Evolutionary conservation across 2,329 filamentous ascomycete species (phyloP).

Genomic region (Fusarium denticulatum): DNA sequence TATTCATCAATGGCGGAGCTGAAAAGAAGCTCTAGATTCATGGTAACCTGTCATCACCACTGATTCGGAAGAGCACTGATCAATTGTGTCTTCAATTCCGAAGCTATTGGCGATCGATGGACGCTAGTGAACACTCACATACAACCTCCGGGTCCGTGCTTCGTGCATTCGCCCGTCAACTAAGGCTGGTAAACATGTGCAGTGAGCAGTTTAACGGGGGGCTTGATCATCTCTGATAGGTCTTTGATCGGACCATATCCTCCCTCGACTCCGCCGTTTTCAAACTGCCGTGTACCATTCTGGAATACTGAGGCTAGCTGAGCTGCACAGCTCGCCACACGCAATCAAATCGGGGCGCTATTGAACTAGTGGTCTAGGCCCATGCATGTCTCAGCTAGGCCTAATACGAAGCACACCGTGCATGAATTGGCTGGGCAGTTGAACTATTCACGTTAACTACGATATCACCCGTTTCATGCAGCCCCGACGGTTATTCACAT

Average conservation of each 20-base stretch:
- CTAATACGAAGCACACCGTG: neutral
- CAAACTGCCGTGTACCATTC: accelerated
- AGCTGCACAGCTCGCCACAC: neutral
- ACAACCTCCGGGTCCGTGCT: neutral
- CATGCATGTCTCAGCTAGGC: neutral
- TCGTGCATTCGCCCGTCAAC: neutral
- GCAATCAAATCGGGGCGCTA: neutral
- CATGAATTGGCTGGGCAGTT: neutral
- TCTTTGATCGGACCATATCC: accelerated
- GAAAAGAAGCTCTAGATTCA: neutral
- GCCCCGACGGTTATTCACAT: neutral
- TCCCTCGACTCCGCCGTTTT: neutral
- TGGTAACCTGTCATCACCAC: neutral
- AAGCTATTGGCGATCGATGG: neutral
- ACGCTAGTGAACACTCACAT: neutral
- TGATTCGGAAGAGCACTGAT: neutral
- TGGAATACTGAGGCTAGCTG: neutral
- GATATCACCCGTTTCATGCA: neutral
- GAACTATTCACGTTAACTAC: neutral
- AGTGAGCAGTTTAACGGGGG: accelerated
- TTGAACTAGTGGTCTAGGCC: neutral
- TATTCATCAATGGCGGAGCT: neutral
- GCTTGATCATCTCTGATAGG: neutral
- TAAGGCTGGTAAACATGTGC: neutral
- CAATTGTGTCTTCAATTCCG: neutral